Evolutionary conservation across 805 yeast species (phyloP).

Genomic region (Lipomyces kockii): DNA sequence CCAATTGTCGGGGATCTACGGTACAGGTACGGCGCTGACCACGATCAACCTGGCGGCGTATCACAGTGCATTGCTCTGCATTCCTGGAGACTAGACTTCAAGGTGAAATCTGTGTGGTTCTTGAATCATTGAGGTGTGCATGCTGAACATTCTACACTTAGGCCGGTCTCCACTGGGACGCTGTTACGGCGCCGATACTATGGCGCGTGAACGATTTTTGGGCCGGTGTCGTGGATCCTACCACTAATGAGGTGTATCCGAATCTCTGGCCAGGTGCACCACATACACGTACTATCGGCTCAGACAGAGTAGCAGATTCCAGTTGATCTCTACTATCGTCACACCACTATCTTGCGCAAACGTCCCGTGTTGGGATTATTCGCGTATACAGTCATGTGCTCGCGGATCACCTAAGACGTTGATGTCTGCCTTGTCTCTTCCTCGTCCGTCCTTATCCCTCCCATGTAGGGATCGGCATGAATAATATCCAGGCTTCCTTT

Average conservation of each 20-base stretch:
- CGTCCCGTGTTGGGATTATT: too few relatives aligned
- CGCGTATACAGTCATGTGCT: too few relatives aligned
- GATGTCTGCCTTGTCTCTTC: too few relatives aligned
- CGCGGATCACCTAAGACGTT: too few relatives aligned
- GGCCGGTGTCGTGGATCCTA: conserved; percentile 8
- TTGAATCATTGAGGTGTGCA: background rate
- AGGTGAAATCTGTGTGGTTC: conserved; percentile 11
- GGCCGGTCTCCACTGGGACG: conserved; percentile 15
- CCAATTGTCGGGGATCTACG: conserved; percentile 29
- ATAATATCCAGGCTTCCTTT: too few relatives aligned
- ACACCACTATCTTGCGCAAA: too few relatives aligned
- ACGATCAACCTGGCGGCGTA: background rate
- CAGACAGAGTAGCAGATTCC: too few relatives aligned
- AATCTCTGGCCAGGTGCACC: background rate
- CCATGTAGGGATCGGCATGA: too few relatives aligned
- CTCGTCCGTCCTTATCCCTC: too few relatives aligned
- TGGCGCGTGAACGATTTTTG: conserved; percentile 2
- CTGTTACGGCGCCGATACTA: conserved; percentile 16
- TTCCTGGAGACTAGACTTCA: conserved; percentile 26
- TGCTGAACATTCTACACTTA: background rate
- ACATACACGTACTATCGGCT: background rate
- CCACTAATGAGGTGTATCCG: background rate
- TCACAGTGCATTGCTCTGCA: conserved; percentile 28
- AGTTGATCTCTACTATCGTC: too few relatives aligned
- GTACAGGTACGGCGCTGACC: conserved; percentile 14